phyloP scores from a whole-genome alignment of 2,329 filamentous ascomycete species.

The Pyrenophora graminea region DNA sequence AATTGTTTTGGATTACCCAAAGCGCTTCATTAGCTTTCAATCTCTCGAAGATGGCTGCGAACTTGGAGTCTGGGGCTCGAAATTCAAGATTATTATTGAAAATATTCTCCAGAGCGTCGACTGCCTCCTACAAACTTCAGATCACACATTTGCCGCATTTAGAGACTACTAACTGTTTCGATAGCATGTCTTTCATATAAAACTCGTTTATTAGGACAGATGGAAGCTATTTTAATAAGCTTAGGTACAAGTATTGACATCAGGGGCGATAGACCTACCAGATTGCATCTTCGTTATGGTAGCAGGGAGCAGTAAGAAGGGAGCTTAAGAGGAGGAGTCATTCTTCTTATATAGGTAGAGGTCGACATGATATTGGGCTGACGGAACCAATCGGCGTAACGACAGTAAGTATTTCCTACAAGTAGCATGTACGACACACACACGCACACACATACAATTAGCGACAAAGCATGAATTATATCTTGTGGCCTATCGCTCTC shows the following conservation, averaged over 20 bases:
- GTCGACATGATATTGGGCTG: background rate
- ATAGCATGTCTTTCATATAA: constrained; percentile 3
- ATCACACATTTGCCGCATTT: too few species aligned
- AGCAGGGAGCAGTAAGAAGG: background rate
- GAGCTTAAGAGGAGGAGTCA: background rate
- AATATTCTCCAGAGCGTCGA: constrained; percentile 9
- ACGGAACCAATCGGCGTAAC: background rate
- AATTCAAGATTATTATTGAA: constrained; percentile 13
- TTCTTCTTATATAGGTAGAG: background rate
- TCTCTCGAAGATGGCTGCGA: background rate
- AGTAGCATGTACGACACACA: too few species aligned
- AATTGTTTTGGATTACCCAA: constrained; percentile 1
- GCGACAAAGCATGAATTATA: too few species aligned
- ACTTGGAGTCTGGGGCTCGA: constrained; percentile 3
- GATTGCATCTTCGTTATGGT: background rate
- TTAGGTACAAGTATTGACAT: background rate
- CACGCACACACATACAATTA: too few species aligned
- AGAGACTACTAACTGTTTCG: background rate
- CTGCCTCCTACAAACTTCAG: constrained; percentile 7
- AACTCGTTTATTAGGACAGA: background rate
- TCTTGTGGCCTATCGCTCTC: too few species aligned
- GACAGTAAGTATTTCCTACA: background rate
- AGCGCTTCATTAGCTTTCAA: constrained; percentile 4
- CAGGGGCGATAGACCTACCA: background rate
- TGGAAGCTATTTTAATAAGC: background rate